Conservation (phyloP, 192 early-diverging fungal species). For the Mortierella claussenii region DNA sequence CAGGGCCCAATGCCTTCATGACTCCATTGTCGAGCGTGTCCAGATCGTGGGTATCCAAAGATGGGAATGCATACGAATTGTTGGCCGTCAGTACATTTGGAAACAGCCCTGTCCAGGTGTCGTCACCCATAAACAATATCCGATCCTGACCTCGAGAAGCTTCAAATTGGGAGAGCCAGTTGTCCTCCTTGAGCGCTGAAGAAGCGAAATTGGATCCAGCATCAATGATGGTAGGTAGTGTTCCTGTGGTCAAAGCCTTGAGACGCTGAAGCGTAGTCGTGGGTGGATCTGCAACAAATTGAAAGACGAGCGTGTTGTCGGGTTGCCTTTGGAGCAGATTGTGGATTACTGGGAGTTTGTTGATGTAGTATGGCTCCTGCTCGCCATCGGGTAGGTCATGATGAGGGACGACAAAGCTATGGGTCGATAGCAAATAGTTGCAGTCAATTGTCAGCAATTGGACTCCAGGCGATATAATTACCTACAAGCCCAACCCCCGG, state of each 20-base stretch:
- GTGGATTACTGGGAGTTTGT: slow-evolving; percentile 63
- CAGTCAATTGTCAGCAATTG: too few relatives aligned
- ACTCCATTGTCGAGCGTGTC: slow-evolving; percentile 94
- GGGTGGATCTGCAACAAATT: slow-evolving; percentile 83
- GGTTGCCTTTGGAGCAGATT: slow-evolving; percentile 59
- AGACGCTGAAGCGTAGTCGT: slow-evolving; percentile 86
- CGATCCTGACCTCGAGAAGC: slow-evolving; percentile 41
- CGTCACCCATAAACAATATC: slow-evolving; percentile 92
- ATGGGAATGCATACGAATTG: slow-evolving; percentile 69
- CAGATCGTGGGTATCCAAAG: slow-evolving; percentile 88
- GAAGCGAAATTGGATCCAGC: slow-evolving; percentile 85
- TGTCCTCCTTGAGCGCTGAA: slow-evolving; percentile 78
- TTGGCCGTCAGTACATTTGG: slow-evolving; percentile 65
- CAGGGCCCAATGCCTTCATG: slow-evolving; percentile 53
- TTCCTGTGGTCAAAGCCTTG: slow-evolving; percentile 84
- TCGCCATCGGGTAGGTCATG: slow-evolving; percentile 6
- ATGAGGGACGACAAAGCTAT: slow-evolving; percentile 52
- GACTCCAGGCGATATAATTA: too few relatives aligned
- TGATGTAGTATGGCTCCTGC: slow-evolving; percentile 53
- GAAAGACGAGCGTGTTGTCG: slow-evolving; percentile 68
- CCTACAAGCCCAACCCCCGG: too few relatives aligned
- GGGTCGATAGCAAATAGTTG: too few relatives aligned
- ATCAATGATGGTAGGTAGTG: slow-evolving; percentile 87
- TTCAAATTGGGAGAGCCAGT: slow-evolving; percentile 65
- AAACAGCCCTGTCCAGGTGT: slow-evolving; percentile 94